phyloP scores from a whole-genome alignment of 1,284 basidiomycete species.

The Trametes polyzona region DNA sequence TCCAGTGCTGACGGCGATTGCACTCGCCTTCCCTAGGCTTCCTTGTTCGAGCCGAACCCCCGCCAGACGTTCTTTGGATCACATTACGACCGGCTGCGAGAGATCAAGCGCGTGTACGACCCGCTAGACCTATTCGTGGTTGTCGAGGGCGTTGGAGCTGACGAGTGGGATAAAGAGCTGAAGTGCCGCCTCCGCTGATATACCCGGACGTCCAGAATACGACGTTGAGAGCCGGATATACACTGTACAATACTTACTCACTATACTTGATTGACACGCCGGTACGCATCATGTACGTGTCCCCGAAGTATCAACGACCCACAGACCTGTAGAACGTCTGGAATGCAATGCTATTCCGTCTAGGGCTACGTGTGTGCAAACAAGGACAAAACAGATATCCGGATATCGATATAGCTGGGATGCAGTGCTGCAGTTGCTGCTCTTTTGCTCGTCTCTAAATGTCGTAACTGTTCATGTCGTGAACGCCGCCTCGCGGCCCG shows the following conservation, averaged over 20 bases:
- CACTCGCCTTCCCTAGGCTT: conserved; percentile 39
- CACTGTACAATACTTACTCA: no score
- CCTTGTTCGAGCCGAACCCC: conserved; percentile 42
- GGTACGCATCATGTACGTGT: background rate
- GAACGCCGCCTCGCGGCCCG: background rate
- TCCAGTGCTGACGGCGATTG: background rate
- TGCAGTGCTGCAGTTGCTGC: background rate
- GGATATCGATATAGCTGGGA: conserved; percentile 6
- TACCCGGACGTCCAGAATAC: no score
- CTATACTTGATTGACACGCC: no score
- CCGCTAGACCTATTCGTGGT: conserved; percentile 48
- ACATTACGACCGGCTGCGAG: conserved; percentile 44
- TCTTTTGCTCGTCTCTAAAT: conserved; percentile 3
- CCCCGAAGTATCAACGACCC: no score
- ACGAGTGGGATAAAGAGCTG: conserved; percentile 38
- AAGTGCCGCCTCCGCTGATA: conserved; percentile 21
- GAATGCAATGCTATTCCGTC: background rate
- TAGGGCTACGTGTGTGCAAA: background rate
- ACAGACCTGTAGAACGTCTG: no score
- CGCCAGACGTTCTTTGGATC: conserved; percentile 48
- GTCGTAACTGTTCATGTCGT: conserved; percentile 14
- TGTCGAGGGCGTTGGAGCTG: conserved; percentile 47
- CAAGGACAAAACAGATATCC: background rate
- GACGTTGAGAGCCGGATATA: no score
- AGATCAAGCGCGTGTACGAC: conserved; percentile 50